Percentiles rank a stretch among this genome's conserved stretches.
phyloP scores from a whole-genome alignment of 345 rosid genomes.

The Aquilaria yunnanensis region DNA sequence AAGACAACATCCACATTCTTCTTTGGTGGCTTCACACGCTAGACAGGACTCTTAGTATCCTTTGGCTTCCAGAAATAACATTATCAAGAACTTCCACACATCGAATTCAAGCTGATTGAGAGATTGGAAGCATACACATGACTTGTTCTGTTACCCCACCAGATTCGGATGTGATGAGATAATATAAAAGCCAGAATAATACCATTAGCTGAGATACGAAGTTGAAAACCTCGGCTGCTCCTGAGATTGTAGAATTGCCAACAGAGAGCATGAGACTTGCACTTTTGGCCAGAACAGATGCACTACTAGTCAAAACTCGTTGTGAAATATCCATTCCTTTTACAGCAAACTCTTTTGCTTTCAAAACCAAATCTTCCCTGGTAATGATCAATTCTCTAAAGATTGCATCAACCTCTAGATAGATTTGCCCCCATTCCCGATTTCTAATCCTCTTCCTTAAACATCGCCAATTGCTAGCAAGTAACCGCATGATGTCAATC shows the following conservation, averaged over 20 bases:
- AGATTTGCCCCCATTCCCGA: not conserved
- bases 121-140: too few species aligned
- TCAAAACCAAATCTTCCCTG: constrained; percentile 73
- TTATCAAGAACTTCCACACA: constrained; percentile 86
- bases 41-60: constrained; percentile 38
- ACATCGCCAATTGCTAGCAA: constrained; percentile 73
- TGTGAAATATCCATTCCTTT: too few species aligned
- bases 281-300: too few species aligned
- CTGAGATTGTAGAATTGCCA: constrained; percentile 62
- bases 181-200: constrained; percentile 16
- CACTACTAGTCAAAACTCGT: too few species aligned
- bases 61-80: constrained; percentile 62
- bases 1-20: constrained; percentile 75
- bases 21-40: constrained; percentile 71
- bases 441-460: constrained; percentile 44
- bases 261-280: too few species aligned
- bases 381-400: constrained; percentile 74
- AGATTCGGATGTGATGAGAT: too few species aligned
- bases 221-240: constrained; percentile 92
- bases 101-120: constrained; percentile 36
- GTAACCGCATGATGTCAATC: constrained; percentile 79
- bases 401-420: constrained; percentile 63
- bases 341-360: constrained; percentile 79
- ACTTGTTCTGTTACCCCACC: too few species aligned
- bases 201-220: constrained; percentile 79